These are phyloP conservation scores for Saprolegnia parasitica DNA, from an alignment of 352 stramenopile genomes.

Conservation along the genomic window DNA sequence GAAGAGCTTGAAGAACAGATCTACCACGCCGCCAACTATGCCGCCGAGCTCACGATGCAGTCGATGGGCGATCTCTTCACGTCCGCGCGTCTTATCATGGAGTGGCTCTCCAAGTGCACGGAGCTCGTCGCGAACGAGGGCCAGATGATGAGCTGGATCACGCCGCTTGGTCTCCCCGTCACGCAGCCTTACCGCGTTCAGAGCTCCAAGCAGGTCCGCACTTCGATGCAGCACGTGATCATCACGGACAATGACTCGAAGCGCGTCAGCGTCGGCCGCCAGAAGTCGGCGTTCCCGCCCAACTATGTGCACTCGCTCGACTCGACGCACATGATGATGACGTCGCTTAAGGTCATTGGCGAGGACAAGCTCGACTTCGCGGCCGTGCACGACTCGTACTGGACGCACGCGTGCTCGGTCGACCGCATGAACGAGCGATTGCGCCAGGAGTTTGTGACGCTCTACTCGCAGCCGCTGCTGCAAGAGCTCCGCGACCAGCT, in stretches of 20 bases:
- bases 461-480: conserved; percentile 96
- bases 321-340: conserved; percentile 99
- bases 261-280: conserved; percentile 64
- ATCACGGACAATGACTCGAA: conserved; percentile 64
- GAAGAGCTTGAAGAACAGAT: conserved; percentile 81
- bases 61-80: conserved; percentile 97
- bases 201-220: conserved; percentile 67
- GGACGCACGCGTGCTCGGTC: conserved; percentile 94
- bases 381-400: conserved; percentile 99
- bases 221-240: conserved; percentile 86
- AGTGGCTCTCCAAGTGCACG: conserved; percentile 69
- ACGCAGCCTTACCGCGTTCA: conserved; percentile 97
- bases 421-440: conserved; percentile 94
- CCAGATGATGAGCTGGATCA: conserved; percentile 98
- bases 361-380: conserved; percentile 92
- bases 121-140: conserved; percentile 66
- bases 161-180: conserved; percentile 96
- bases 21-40: conserved; percentile 87
- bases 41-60: conserved; percentile 93
- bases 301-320: conserved; percentile 99
- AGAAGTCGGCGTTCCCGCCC: conserved; percentile 97
- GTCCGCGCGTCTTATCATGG: conserved; percentile 94
- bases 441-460: conserved; percentile 94
- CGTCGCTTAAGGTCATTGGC: conserved; percentile 89
- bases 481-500: conserved; percentile 91